Evolutionary conservation across 208 protist species (phyloP), one percentile per base, ranked within the genome.

Genomic region (Leptomonas seymouri): DNA sequence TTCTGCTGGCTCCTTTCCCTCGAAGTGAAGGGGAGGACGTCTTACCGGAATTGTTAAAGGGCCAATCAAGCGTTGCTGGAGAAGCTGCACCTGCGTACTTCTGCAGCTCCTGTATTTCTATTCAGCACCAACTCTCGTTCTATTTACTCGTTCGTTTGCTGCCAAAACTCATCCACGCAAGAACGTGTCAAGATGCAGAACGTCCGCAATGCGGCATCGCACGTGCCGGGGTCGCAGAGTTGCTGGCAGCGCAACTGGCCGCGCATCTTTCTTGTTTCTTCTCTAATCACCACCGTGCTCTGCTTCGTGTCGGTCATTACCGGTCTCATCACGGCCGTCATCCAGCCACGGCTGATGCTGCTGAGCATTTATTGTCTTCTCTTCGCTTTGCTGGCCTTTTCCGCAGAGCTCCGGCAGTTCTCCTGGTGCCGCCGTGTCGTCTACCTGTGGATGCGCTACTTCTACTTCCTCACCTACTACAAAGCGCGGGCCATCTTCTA

Each of bases 401-500:
- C 82, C 0, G 82, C 85, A 1, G 89, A 97, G 75, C 36, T 94
- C 46, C 80, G 89, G 20, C 85, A 91, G 68, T 83, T 93, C 27
- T 55, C 75, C 0, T 79, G 60, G 67, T 66, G 78, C 23, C 81
- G 83, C 46, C 45, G 66, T 9, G 45, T 91, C 58, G 67, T 90
- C 27, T 93, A 91, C 60, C 5, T 54, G 0, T 93, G 87, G 82
- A 67, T 97, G 50, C 78, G 73, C 28, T 93, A 90, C 64, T 72
- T 93, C 31, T 93, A 94, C 73, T 85, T 94, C 58, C 60, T 94
- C 34, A 82, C 83, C 30, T 84, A 78, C 55, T 93, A 93, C 78
- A 67, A 69, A 45, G 74, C 77, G 1, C 78, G 91, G 42, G 76
- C 74, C 45, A 34, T 89, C 42, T 93, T 91, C 56, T 97, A 94